Conservation (phyloP, 192 early-diverging fungal species). For the Piromyces finnis region DNA sequence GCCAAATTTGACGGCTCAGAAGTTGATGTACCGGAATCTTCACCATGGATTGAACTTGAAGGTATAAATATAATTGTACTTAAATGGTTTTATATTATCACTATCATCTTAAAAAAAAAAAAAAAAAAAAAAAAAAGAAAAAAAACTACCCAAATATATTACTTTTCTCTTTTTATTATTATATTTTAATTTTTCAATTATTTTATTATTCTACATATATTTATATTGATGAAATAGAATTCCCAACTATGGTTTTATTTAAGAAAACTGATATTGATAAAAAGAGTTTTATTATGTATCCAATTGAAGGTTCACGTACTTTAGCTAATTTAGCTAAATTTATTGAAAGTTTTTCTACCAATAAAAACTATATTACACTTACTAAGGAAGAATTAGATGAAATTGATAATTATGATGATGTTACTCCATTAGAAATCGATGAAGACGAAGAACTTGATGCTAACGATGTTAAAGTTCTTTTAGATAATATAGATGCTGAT, state of each 20-base stretch:
- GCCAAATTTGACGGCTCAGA: not conserved
- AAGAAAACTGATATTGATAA: not conserved
- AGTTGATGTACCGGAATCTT: not conserved
- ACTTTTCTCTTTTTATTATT: no score
- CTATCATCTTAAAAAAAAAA: no score
- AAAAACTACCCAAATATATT: no score
- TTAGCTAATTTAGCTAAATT: not conserved
- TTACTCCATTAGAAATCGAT: not conserved
- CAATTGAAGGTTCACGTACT: not conserved
- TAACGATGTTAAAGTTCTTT: not conserved
- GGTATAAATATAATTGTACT: not conserved
- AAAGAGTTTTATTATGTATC: not conserved
- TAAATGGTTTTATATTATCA: not conserved
- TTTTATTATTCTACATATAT: no score
- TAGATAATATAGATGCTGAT: not conserved
- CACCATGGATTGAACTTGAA: not conserved
- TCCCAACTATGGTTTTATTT: not conserved
- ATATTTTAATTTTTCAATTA: no score
- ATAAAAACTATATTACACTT: not conserved
- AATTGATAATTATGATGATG: not conserved
- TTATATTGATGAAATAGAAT: not conserved
- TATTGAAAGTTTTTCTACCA: not conserved
- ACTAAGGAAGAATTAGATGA: not conserved
- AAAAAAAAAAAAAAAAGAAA: no score
- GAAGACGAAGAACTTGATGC: not conserved